Percentiles rank a stretch among this genome's conserved stretches.
phyloP scores from a whole-genome alignment of 2,329 filamentous ascomycete genomes.

The Ophiostoma himal-ulmi region DNA sequence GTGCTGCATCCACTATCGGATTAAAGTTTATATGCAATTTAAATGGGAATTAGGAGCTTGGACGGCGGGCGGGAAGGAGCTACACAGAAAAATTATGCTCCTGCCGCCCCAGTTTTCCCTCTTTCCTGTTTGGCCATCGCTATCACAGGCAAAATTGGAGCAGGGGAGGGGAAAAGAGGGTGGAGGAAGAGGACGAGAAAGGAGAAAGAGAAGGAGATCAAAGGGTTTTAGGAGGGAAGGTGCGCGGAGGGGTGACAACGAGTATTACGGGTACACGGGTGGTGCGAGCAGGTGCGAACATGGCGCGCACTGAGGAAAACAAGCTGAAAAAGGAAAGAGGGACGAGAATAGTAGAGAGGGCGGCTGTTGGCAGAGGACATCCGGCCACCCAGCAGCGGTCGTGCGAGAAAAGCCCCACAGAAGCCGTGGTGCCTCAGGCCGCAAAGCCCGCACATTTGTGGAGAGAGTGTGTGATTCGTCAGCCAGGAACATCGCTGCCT shows the following conservation, averaged over 20 bases:
- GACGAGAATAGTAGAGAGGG: slow-evolving; percentile 11
- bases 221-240: background rate
- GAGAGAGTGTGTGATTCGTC: slow-evolving; percentile 21
- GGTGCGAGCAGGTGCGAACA: background rate
- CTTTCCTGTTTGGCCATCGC: background rate
- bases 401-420: background rate
- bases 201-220: background rate
- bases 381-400: slow-evolving; percentile 1
- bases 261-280: background rate
- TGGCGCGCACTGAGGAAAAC: background rate
- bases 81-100: slow-evolving; percentile 24
- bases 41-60: slow-evolving; percentile 22
- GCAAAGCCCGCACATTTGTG: background rate
- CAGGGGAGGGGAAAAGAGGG: too few relatives aligned
- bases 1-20: slow-evolving; percentile 17
- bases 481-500: slow-evolving; percentile 4
- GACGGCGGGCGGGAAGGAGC: slow-evolving; percentile 24
- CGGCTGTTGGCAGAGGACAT: background rate
- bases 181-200: too few relatives aligned
- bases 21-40: background rate
- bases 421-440: slow-evolving; percentile 24
- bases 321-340: background rate
- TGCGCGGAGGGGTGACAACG: background rate
- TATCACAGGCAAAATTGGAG: background rate
- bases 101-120: slow-evolving; percentile 4